Evolutionary conservation across 495 filamentous ascomycete species (phyloP), one percentile per base, ranked within the genome.

Genomic region (Aspergillus mulundensis): DNA sequence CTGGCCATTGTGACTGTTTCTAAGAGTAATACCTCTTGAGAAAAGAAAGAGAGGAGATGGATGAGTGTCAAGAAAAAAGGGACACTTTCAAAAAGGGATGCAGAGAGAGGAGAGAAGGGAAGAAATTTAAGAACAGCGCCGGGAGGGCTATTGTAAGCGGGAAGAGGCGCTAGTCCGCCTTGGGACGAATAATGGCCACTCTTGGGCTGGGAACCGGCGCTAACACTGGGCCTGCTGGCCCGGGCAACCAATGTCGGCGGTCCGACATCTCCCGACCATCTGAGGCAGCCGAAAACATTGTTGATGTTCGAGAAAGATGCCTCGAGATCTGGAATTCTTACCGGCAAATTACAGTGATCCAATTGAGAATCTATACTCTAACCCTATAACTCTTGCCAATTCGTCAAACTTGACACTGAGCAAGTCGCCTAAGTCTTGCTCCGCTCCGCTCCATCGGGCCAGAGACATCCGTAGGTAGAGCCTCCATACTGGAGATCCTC

Each of bases 251-350:
- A n/a, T n/a, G n/a, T n/a, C n/a, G n/a, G n/a, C n/a, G n/a, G n/a
- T 59, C 73, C 73, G 74, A 74, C 61, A 74, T 77, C 68, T 76
- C 71, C 74, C 74, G 74, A 77, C n/a, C n/a, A n/a, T n/a, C n/a
- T n/a, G n/a, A n/a, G n/a, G n/a, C 62, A 50, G 38, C 58, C 58
- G 57, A 60, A 57, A 42, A 53, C 44, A 15, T 36, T 36, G 32
- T 36, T 36, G 32, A 36, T 36, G 32, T 11, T 36, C 32, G 10
- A 36, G 32, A 14, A 40, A 10, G 38, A 18, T 46, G 11, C 52
- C 38, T 53, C 43, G 16, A 21, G n/a, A 10, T 34, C 30, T 38
- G 25, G 42, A 55, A 57, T 45, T 38, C n/a, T 28, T 24, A 38
- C 7, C 25, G 15, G 1, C 16, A 46, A 1, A 25, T 46, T 46